phyloP scores from a whole-genome alignment of 2,329 filamentous ascomycete species.

The Fusarium tjaetaba region DNA sequence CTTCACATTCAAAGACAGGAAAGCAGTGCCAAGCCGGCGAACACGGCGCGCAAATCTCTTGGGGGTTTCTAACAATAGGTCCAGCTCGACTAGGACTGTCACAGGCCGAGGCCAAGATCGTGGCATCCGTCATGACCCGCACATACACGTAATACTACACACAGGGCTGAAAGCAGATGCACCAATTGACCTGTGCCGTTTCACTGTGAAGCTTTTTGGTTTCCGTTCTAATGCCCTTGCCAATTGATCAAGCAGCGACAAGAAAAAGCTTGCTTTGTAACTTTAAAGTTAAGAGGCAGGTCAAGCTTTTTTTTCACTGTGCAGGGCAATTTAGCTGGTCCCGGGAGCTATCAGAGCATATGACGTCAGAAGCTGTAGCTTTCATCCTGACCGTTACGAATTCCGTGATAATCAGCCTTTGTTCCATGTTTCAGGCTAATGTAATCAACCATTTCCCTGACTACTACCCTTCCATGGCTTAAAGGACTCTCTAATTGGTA shows the following conservation, averaged over 20 bases:
- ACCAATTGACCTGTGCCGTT: constrained; percentile 14
- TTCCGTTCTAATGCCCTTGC: neutral
- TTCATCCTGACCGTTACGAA: neutral
- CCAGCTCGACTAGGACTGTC: neutral
- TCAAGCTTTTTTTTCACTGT: neutral
- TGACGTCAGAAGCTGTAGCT: constrained; percentile 24
- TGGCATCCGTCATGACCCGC: constrained; percentile 36
- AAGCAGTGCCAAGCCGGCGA: constrained; percentile 33
- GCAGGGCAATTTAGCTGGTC: neutral
- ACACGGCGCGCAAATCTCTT: constrained; percentile 28
- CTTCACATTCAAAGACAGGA: constrained; percentile 2
- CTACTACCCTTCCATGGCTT: neutral
- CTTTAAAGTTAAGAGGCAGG: constrained; percentile 9
- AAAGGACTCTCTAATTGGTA: neutral
- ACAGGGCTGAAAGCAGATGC: constrained; percentile 25
- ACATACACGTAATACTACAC: constrained; percentile 33
- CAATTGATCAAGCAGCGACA: neutral
- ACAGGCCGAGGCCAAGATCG: constrained; percentile 11
- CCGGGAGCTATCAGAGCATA: constrained; percentile 1
- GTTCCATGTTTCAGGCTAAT: neutral
- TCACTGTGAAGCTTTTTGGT: neutral
- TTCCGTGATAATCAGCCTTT: neutral
- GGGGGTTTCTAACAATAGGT: neutral
- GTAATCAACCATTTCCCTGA: neutral
- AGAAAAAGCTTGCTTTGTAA: constrained; percentile 27